A percentile compares a stretch with the other conserved stretches of the same genome.
phyloP scores from a whole-genome alignment of 805 yeast species.

The Ogataea ganodermae region DNA sequence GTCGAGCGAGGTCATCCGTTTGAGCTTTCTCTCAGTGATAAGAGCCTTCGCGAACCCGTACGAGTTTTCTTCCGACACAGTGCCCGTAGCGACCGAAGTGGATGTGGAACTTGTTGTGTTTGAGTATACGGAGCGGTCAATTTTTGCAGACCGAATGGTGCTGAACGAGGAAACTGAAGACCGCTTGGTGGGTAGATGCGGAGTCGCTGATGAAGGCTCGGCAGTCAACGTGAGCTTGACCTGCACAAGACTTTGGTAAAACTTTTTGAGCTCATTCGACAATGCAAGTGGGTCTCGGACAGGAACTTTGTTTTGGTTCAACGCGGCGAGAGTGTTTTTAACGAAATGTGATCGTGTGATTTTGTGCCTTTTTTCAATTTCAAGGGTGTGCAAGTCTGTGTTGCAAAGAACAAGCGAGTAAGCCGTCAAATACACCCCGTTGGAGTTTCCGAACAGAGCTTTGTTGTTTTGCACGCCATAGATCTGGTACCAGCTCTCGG shows the following conservation, averaged over 20 bases:
- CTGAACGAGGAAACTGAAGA: conserved; percentile 13
- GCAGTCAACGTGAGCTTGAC: conserved; percentile 32
- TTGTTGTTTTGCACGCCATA: conserved; percentile 36
- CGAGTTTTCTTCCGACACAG: conserved; percentile 8
- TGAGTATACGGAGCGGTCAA: conserved; percentile 16
- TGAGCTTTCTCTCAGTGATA: conserved; percentile 26
- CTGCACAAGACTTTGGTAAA: conserved; percentile 44
- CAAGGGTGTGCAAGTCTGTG: conserved; percentile 70
- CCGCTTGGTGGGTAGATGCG: conserved; percentile 10
- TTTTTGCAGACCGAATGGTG: conserved; percentile 8
- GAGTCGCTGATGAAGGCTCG: neutral
- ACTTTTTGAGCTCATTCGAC: conserved; percentile 41
- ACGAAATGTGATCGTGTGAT: conserved; percentile 48
- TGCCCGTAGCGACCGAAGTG: neutral
- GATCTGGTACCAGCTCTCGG: conserved; percentile 62
- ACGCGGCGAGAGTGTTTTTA: conserved; percentile 50
- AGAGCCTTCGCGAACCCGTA: conserved; percentile 33
- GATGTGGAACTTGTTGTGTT: conserved; percentile 1
- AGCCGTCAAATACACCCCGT: conserved; percentile 67
- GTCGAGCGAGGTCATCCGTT: conserved; percentile 22
- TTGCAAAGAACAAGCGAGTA: conserved; percentile 73
- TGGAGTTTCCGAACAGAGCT: conserved; percentile 45
- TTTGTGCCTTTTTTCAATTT: conserved; percentile 38
- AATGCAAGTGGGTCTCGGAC: conserved; percentile 30
- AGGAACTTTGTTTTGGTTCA: conserved; percentile 35